These are phyloP conservation scores for Thozetella sp. DNA, from an alignment of 495 filamentous ascomycete genomes.

Conservation along the genomic window DNA sequence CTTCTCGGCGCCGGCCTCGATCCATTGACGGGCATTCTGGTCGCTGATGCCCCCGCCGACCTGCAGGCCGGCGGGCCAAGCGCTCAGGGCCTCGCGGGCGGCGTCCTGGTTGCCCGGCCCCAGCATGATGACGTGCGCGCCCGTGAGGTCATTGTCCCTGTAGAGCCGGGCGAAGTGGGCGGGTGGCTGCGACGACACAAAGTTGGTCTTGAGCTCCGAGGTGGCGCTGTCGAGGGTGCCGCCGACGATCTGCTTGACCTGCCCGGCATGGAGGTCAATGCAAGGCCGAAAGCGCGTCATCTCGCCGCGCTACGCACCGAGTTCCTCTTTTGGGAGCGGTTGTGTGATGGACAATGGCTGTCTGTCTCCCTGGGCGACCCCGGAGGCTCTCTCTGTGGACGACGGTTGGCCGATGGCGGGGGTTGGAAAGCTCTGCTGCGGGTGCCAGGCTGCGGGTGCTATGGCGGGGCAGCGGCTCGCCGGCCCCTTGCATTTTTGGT, in stretches of 20 bases:
- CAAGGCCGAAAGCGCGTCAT: conserved; percentile 97
- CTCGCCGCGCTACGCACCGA: conserved; percentile 15
- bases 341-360: not conserved
- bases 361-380: not conserved
- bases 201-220: conserved; percentile 80
- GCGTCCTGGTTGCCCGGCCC: conserved; percentile 84
- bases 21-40: conserved; percentile 81
- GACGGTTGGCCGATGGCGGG: not conserved
- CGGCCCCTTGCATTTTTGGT: not conserved
- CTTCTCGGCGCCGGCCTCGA: conserved; percentile 87
- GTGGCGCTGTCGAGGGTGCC: conserved; percentile 76
- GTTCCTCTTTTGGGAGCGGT: not conserved
- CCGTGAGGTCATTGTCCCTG: conserved; percentile 66
- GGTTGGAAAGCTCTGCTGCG: no score
- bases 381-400: not conserved
- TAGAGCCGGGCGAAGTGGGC: conserved; percentile 81
- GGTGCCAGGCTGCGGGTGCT: no score
- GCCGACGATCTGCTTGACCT: conserved; percentile 98
- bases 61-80: conserved; percentile 80
- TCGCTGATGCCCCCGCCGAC: conserved; percentile 91
- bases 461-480: no score
- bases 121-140: conserved; percentile 95
- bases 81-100: conserved; percentile 70
- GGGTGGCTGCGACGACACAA: conserved; percentile 80
- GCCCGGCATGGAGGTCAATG: conserved; percentile 93